These are phyloP conservation scores for Alternaria alternata DNA, from an alignment of 2,329 filamentous ascomycete species.

Conservation along the genomic window DNA sequence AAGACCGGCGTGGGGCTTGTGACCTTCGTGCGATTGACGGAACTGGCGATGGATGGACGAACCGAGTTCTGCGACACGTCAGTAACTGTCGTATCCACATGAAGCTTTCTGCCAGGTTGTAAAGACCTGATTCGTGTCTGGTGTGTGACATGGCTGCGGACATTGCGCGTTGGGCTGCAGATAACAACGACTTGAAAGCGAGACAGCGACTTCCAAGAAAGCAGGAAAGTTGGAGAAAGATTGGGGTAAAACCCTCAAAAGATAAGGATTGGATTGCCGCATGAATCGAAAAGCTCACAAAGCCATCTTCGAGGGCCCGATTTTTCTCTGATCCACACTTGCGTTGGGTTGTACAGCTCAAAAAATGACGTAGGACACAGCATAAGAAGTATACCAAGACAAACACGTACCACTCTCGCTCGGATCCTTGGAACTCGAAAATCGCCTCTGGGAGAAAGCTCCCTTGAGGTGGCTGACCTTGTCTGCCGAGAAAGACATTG, in stretches of 20 bases:
- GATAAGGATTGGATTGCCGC: neutral
- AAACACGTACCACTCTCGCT: conserved; percentile 47
- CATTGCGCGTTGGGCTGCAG: neutral
- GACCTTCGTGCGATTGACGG: conserved; percentile 87
- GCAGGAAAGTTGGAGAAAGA: neutral
- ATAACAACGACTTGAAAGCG: neutral
- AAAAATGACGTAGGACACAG: conserved; percentile 20
- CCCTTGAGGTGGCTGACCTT: conserved; percentile 45
- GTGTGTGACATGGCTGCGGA: conserved; percentile 8
- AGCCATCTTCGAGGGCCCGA: neutral
- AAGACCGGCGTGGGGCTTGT: conserved; percentile 88
- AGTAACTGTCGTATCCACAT: neutral
- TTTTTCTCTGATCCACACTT: conserved; percentile 6
- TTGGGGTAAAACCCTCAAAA: neutral
- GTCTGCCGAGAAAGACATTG: conserved; percentile 49
- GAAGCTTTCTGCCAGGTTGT: neutral
- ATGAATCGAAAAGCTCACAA: neutral
- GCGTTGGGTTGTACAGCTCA: conserved; percentile 3
- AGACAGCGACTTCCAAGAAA: neutral
- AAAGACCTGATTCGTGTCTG: conserved; percentile 18
- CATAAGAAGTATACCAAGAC: neutral
- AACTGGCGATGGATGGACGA: conserved; percentile 91
- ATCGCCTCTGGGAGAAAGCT: conserved; percentile 41
- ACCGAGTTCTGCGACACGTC: conserved; percentile 67
- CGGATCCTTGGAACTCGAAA: conserved; percentile 48